Conservation (phyloP, 768 basidiomycete species). For the Xerocomellus amylosporus region DNA sequence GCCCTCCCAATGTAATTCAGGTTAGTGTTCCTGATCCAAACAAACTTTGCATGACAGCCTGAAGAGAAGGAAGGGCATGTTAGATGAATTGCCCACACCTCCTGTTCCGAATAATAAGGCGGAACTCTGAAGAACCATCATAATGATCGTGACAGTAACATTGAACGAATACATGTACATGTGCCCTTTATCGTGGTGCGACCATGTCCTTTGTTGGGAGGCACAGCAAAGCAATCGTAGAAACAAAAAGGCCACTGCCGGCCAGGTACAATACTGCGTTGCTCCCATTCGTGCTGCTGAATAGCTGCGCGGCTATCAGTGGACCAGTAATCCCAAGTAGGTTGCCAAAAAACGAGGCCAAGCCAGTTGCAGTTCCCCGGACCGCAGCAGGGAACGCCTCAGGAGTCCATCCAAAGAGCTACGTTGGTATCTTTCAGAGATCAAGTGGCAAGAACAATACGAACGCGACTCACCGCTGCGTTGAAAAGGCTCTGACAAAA, state of each 20-base stretch:
- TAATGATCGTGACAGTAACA: no score
- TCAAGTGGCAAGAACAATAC: neutral
- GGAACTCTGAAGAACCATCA: no score
- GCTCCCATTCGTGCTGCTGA: slow-evolving; percentile 1
- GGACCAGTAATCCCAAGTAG: neutral
- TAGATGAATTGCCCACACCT: no score
- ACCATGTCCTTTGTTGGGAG: slow-evolving; percentile 15
- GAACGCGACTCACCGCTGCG: neutral
- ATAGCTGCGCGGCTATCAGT: slow-evolving; percentile 5
- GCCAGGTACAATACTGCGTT: slow-evolving; percentile 11
- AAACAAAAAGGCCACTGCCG: slow-evolving; percentile 10
- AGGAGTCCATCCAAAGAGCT: slow-evolving; percentile 18
- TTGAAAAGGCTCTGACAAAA: slow-evolving; percentile 14
- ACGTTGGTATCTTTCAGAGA: neutral
- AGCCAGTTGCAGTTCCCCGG: slow-evolving; percentile 13
- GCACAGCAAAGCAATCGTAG: slow-evolving; percentile 2
- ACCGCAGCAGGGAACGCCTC: slow-evolving; percentile 16
- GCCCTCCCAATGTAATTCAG: no score
- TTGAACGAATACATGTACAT: no score
- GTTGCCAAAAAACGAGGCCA: slow-evolving; percentile 4
- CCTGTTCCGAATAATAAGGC: no score
- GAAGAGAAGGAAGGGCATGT: no score
- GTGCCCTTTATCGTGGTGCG: slow-evolving; percentile 2
- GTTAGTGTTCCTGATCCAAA: no score
- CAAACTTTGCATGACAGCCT: no score